Conservation (phyloP, 2,329 filamentous ascomycete species). For the Phoma sp. region DNA sequence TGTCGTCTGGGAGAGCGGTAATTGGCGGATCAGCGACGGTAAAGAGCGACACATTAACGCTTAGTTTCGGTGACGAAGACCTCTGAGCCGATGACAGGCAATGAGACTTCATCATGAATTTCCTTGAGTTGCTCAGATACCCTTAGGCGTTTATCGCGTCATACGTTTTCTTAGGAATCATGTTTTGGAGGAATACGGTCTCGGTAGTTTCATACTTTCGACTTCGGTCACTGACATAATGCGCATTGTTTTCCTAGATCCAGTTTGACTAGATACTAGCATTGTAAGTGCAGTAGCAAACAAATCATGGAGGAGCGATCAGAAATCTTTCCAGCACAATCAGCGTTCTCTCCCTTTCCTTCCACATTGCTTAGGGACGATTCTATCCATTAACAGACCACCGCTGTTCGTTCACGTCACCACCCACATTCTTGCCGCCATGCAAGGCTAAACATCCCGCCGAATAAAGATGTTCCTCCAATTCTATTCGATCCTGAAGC, state of each 20-base stretch:
- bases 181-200: neutral
- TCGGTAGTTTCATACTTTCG: neutral
- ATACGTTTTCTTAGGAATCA: neutral
- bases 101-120: neutral
- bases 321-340: neutral
- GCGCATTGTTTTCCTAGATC: neutral
- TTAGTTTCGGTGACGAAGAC: neutral
- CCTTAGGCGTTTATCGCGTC: neutral
- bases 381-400: too few relatives aligned
- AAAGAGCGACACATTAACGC: conserved; percentile 16
- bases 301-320: too few relatives aligned
- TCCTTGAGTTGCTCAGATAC: conserved; percentile 5
- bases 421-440: neutral
- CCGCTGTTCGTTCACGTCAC: too few relatives aligned
- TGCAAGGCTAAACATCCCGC: neutral
- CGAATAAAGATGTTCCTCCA: neutral
- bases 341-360: neutral
- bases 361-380: too few relatives aligned
- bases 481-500: neutral
- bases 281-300: neutral
- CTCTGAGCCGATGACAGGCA: too few relatives aligned
- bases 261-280: neutral
- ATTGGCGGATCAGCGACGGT: conserved; percentile 46
- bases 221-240: neutral
- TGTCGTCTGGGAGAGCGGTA: conserved; percentile 34